Evolutionary conservation across 257 asterid species (phyloP), one percentile per base, ranked within the genome.

Genomic region (Solanum medicagineum): DNA sequence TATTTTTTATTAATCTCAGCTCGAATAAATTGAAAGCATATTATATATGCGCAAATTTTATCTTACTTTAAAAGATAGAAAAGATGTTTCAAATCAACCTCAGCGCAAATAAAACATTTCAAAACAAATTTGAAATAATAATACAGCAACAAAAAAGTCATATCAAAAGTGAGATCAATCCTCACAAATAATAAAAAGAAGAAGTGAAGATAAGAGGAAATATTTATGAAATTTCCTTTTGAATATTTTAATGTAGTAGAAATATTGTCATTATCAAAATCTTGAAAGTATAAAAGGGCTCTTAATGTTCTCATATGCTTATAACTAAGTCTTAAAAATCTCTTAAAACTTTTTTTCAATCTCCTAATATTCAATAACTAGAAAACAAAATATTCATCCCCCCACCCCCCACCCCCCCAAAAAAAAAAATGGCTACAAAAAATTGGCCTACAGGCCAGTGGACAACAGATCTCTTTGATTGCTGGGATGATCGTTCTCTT

Each of bases 381-480:
- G 14, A 68, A 36, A 16, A 32, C 16, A 36, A 32, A n/a, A n/a
- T n/a, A n/a, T n/a, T n/a, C n/a, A n/a, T n/a, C n/a, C n/a, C n/a
- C n/a, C n/a, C n/a, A n/a, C n/a, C n/a, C n/a, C n/a, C n/a, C n/a
- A n/a, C n/a, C n/a, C n/a, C n/a, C n/a, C n/a, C n/a, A 49, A 55
- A 51, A 13, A 0, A 5, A 12, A 22, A 57, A n/a, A 85, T 90
- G 89, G 19, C 44, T 19, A 14, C 83, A 24, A 22, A 47, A 17
- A 42, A 14, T 13, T 49, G 66, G 45, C 80, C 88, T 15, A 86
- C 81, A 73, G 88, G 90, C 59, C 90, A 88, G 49, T 90, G 92
- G 91, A 81, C 88, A 11, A 83, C 88, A 82, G 79, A 81, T 29
- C 83, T 86, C n/a, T 86, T 54, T 24, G 86, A 86, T 86, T 86